A percentile compares a stretch with the other conserved stretches of the same genome.
These are phyloP conservation scores for Hsuehochloa calcarea DNA, from an alignment of 176 grass and related monocot species.

Conservation along the genomic window DNA sequence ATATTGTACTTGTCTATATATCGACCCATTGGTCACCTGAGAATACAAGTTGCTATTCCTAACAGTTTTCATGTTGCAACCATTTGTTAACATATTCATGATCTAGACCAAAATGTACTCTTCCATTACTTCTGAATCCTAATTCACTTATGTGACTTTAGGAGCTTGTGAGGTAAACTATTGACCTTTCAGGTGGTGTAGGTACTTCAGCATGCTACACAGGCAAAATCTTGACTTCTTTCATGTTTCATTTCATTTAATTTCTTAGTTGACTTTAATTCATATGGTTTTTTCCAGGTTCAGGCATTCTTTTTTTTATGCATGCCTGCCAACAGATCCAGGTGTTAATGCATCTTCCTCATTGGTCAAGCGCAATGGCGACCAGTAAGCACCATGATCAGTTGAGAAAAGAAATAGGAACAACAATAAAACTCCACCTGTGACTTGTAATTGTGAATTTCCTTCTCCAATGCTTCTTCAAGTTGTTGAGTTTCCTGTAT, in stretches of 20 bases:
- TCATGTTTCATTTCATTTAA: background rate
- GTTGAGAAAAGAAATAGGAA: background rate
- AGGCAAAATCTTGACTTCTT: background rate
- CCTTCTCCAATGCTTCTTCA: conserved; percentile 31
- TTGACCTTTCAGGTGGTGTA: background rate
- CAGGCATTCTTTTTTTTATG: background rate
- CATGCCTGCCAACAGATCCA: background rate
- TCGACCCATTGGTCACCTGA: too few relatives aligned
- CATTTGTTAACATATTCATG: background rate
- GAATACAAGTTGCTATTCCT: too few relatives aligned
- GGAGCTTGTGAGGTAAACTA: background rate
- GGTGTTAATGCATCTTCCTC: background rate
- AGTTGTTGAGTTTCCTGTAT: conserved; percentile 59
- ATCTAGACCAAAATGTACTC: background rate
- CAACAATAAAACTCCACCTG: conserved; percentile 27
- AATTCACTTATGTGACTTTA: background rate
- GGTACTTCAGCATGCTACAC: background rate
- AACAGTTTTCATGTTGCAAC: too few relatives aligned
- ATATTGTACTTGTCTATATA: too few relatives aligned
- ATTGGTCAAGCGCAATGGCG: background rate
- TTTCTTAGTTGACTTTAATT: conserved; percentile 11
- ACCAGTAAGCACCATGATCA: background rate
- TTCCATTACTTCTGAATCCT: background rate
- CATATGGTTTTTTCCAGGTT: background rate
- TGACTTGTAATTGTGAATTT: conserved; percentile 26